Conservation (phyloP, 345 rosid species). For the Firmiana major region DNA sequence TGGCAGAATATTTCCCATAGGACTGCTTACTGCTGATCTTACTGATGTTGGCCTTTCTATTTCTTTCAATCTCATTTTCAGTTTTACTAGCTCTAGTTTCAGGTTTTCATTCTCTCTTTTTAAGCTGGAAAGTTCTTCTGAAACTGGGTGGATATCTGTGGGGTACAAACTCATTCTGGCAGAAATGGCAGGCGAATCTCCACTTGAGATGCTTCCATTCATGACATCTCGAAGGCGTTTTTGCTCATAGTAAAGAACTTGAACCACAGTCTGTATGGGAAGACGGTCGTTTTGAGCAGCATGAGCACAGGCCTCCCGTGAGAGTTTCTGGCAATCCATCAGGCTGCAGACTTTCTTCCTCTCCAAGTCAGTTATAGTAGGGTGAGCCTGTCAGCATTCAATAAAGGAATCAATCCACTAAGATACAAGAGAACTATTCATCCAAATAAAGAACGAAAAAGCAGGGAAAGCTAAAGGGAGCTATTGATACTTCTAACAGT, state of each 20-base stretch:
- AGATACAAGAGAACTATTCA: background rate
- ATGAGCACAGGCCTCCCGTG: conserved; percentile 91
- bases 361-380: conserved; percentile 71
- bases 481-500: background rate
- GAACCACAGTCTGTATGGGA: conserved; percentile 88
- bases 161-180: conserved; percentile 33
- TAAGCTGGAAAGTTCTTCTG: conserved; percentile 61
- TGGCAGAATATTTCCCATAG: conserved; percentile 13
- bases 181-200: conserved; percentile 34
- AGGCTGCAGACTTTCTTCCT: conserved; percentile 90
- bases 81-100: conserved; percentile 66
- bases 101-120: conserved; percentile 77
- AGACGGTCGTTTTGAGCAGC: conserved; percentile 91
- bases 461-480: background rate
- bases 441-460: background rate
- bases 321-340: conserved; percentile 95
- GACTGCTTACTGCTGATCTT: conserved; percentile 33
- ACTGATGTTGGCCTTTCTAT: conserved; percentile 35
- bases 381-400: conserved; percentile 67
- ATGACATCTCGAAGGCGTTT: conserved; percentile 73
- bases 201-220: conserved; percentile 33
- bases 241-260: conserved; percentile 90
- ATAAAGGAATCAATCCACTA: conserved; percentile 4
- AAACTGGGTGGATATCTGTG: conserved; percentile 39
- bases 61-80: conserved; percentile 88